A percentile compares a stretch with the other conserved stretches of the same genome.
Conservation (phyloP, 441 rosid species). For the Gossypium trilobum region DNA sequence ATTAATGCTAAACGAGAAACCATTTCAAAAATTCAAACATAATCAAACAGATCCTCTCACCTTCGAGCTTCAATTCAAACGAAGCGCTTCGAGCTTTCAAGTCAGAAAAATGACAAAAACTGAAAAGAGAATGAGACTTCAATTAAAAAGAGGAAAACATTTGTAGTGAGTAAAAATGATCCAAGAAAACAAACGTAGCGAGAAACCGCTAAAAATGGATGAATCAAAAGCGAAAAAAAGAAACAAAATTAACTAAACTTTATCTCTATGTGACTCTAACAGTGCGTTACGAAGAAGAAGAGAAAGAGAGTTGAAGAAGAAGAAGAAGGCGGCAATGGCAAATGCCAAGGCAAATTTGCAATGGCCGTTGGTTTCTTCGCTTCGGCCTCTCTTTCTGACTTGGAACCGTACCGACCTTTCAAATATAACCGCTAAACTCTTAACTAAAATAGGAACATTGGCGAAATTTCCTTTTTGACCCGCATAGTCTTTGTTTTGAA, state of each 20-base stretch:
- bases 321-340: background rate
- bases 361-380: background rate
- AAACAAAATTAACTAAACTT: background rate
- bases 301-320: constrained; percentile 11
- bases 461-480: background rate
- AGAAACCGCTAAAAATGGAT: constrained; percentile 1
- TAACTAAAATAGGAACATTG: constrained; percentile 4
- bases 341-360: background rate
- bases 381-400: constrained; percentile 1
- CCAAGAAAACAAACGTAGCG: background rate
- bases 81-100: background rate
- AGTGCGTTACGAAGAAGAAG: background rate
- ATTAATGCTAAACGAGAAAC: background rate
- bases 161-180: background rate
- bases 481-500: background rate
- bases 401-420: constrained; percentile 16
- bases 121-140: background rate
- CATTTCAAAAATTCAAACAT: background rate
- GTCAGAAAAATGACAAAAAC: background rate
- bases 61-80: background rate
- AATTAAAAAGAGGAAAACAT: background rate
- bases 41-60: background rate
- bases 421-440: constrained; percentile 17
- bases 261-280: background rate
- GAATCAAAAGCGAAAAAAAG: background rate